Base-by-base conservation (phyloP, 176 grass and related monocot genomes). In the Cenchrus americanus region DNA sequence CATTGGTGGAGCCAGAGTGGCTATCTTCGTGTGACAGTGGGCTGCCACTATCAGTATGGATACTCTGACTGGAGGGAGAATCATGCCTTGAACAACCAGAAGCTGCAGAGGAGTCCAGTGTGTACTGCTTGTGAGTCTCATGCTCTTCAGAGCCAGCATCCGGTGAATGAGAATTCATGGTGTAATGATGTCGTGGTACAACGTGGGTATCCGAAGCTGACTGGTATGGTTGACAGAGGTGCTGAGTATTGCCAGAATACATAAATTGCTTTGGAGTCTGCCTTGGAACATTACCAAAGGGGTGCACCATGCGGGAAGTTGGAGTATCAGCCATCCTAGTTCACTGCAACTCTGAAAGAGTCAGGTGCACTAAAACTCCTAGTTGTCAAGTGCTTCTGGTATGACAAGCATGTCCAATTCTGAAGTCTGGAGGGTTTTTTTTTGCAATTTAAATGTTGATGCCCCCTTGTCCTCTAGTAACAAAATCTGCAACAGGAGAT, bases 21-120 rank as follows among this genome's bases (percentile, higher is more conserved):
- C 84, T 83, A 52, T 75, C 88, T 23, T 87, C 88, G 23, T 87
- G 88, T 26, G 93, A 92, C 8, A 80, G 15, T 18, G 90, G 93
- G 12, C 90, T 94, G 69, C 90, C 65, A 65, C 70, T 92, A 55
- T 18, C 41, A 32, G 90, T 32, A 17, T 83, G 76, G 71, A 76
- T 83, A 73, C 76, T 88, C 3, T 86, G 79, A 58, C 82, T 73
- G 83, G 87, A 88, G 30, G 89, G 87, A 17, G 90, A 90, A 62
- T 81, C 83, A 12, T 86, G 58, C 19, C 58, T 68, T 53, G 63
- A 81, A 64, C 68, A 92, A 27, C 69, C 59, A 69, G 75, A 77
- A 67, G 30, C 15, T 18, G 85, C 78, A 18, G 90, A 94, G 32
- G 90, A 94, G 69, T 94, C 87, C 47, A 92, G n/a, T 22, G 93